Conservation (phyloP, 495 filamentous ascomycete species). For the Penicillium arizonense region DNA sequence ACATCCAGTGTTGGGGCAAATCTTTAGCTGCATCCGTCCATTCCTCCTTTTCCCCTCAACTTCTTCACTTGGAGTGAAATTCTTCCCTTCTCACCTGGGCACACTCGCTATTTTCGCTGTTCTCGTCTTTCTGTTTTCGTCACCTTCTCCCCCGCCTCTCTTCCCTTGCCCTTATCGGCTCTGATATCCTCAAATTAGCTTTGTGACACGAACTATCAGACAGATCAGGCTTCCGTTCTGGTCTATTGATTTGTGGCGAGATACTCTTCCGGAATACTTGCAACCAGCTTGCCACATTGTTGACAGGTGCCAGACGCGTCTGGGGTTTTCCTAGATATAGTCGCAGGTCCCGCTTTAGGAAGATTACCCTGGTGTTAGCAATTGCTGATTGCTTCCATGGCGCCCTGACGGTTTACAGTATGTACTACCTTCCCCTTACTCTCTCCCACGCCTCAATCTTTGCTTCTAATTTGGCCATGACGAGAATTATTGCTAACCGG, state of each 20-base stretch:
- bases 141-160: slow-evolving; percentile 1
- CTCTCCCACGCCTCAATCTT: slow-evolving; percentile 9
- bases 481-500: slow-evolving; percentile 12
- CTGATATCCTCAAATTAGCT: slow-evolving; percentile 15
- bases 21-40: slow-evolving; percentile 21
- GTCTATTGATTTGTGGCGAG: neutral
- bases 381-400: slow-evolving; percentile 33
- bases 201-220: slow-evolving; percentile 4
- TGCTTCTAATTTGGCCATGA: slow-evolving; percentile 5
- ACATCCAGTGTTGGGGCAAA: slow-evolving; percentile 3
- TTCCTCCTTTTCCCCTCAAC: slow-evolving; percentile 18
- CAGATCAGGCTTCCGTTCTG: slow-evolving; percentile 13
- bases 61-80: neutral
- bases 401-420: slow-evolving; percentile 34
- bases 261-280: slow-evolving; percentile 20
- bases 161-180: neutral
- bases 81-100: neutral
- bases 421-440: slow-evolving; percentile 31
- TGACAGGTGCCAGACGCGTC: slow-evolving; percentile 17
- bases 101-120: neutral
- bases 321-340: slow-evolving; percentile 6
- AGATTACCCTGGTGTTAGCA: slow-evolving; percentile 4
- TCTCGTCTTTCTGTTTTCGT: neutral
- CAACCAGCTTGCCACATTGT: slow-evolving; percentile 22
- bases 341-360: slow-evolving; percentile 5